phyloP scores from a whole-genome alignment of 202 grass and related monocot genomes.

The Carex sylvatica region DNA sequence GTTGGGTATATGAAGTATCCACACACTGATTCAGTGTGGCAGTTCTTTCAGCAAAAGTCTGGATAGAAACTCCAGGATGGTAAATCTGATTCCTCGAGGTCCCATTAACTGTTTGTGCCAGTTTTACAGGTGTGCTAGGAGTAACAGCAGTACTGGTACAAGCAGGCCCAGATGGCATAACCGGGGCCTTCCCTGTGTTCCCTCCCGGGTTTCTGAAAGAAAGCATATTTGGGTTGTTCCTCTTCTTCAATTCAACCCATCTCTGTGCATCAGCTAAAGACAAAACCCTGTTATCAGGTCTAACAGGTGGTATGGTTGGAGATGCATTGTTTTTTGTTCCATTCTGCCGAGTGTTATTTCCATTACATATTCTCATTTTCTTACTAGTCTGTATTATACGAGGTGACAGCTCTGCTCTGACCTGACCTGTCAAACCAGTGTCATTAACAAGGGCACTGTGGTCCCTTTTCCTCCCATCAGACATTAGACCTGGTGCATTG shows the following conservation, averaged over 20 bases:
- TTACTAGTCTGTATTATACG: conserved; percentile 32
- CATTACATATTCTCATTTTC: conserved; percentile 44
- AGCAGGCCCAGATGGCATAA: not conserved
- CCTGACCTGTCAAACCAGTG: conserved; percentile 30
- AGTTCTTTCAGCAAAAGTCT: conserved; percentile 19
- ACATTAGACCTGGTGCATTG: not conserved
- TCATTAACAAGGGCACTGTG: conserved; percentile 35
- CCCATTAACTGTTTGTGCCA: not conserved
- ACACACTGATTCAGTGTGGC: not conserved
- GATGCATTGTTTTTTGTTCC: conserved; percentile 9
- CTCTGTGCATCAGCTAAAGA: conserved; percentile 40
- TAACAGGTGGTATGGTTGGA: not conserved
- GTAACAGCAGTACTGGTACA: not conserved
- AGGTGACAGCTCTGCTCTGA: conserved; percentile 31
- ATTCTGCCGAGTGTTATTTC: conserved; percentile 18
- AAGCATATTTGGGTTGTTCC: not conserved
- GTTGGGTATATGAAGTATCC: not conserved
- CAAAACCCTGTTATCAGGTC: conserved; percentile 27
- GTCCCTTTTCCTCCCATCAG: conserved; percentile 44
- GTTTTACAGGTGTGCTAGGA: not conserved
- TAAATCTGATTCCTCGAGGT: conserved; percentile 7
- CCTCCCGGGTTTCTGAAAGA: not conserved
- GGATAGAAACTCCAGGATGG: conserved; percentile 9
- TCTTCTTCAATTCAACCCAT: conserved; percentile 30
- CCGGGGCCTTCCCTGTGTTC: not conserved